Conservation (phyloP, 257 asterid species). For the Penstemon newberryi region DNA sequence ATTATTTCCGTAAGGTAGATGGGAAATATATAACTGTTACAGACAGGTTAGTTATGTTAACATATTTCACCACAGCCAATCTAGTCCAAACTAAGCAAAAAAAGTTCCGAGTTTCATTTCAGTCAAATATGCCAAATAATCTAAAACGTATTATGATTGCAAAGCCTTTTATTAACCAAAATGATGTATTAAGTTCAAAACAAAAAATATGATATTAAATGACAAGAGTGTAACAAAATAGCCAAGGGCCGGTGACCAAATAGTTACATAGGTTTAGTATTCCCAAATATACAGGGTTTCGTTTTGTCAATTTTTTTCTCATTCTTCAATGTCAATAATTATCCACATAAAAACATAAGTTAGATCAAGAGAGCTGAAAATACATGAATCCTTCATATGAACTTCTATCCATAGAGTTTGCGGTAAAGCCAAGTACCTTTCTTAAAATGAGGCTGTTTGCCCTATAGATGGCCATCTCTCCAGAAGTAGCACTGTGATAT, state of each 20-base stretch:
- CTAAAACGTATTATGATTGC: not conserved
- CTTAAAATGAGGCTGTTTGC: constrained; percentile 84
- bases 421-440: constrained; percentile 53
- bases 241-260: not conserved
- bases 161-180: not conserved
- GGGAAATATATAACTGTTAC: no score
- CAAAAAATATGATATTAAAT: not conserved
- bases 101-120: no score
- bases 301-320: not conserved
- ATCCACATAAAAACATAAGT: not conserved
- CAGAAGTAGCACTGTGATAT: constrained; percentile 98
- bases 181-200: constrained; percentile 8
- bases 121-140: no score
- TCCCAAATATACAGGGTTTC: not conserved
- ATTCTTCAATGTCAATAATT: not conserved
- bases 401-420: constrained; percentile 23
- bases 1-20: no score
- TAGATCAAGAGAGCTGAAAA: not conserved
- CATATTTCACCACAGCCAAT: no score
- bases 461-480: constrained; percentile 93
- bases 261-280: no score
- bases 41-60: no score
- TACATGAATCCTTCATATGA: constrained; percentile 1
- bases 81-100: no score
- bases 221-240: not conserved